Conservation (phyloP, 2,329 filamentous ascomycete genomes). For the Penicillium sp. region DNA sequence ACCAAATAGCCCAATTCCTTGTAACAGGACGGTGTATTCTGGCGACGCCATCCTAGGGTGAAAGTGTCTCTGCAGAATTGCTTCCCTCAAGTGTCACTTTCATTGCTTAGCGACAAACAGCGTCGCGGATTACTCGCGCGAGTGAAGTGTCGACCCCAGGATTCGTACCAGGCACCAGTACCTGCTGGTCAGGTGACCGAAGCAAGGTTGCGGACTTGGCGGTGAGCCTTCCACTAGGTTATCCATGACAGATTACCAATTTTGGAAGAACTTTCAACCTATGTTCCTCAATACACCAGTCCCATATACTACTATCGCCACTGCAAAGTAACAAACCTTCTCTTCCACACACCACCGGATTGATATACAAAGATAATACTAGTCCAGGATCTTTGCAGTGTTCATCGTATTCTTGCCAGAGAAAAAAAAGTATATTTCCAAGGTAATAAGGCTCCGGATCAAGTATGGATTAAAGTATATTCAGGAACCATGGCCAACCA, state of each 20-base stretch:
- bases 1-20: conserved; percentile 38
- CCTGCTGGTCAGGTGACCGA: conserved; percentile 35
- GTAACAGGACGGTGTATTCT: conserved; percentile 52
- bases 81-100: conserved; percentile 58
- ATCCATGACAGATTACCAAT: conserved; percentile 42
- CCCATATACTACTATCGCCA: neutral
- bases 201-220: conserved; percentile 40
- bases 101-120: conserved; percentile 56
- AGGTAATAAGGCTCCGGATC: neutral
- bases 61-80: conserved; percentile 59
- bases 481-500: neutral
- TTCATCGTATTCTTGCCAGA: neutral
- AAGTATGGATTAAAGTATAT: neutral
- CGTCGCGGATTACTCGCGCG: conserved; percentile 58
- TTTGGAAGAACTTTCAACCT: neutral
- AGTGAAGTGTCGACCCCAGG: conserved; percentile 55
- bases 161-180: conserved; percentile 57
- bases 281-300: neutral
- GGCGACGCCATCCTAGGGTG: conserved; percentile 57
- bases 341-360: too few relatives aligned
- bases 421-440: neutral
- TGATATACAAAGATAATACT: too few relatives aligned
- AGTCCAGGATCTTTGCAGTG: neutral
- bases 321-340: too few relatives aligned
- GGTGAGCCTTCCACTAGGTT: conserved; percentile 42